phyloP scores from a whole-genome alignment of 2,329 filamentous ascomycete species.

The Aphanocladium album region DNA sequence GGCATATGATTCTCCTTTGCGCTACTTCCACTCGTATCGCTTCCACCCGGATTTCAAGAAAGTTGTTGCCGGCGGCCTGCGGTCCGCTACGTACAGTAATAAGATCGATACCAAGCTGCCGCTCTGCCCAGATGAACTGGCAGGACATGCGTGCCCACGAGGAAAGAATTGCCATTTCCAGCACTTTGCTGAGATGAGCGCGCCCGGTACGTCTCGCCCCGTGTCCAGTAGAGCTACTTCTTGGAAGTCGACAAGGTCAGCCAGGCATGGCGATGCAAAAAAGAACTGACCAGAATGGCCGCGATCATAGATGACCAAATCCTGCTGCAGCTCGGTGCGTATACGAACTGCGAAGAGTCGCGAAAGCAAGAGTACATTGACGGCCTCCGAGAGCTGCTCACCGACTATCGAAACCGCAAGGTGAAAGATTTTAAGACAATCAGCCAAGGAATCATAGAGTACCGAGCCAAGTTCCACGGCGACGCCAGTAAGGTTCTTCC shows the following conservation, averaged over 20 bases:
- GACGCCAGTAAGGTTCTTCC: slow-evolving; percentile 60
- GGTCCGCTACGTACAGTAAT: slow-evolving; percentile 90
- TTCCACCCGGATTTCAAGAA: slow-evolving; percentile 75
- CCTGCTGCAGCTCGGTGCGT: slow-evolving; percentile 64
- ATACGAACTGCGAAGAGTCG: slow-evolving; percentile 58
- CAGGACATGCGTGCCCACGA: slow-evolving; percentile 63
- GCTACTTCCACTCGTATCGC: slow-evolving; percentile 79
- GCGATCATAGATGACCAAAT: slow-evolving; percentile 62
- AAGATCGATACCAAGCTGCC: slow-evolving; percentile 71
- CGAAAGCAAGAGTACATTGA: slow-evolving; percentile 57
- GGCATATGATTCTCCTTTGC: slow-evolving; percentile 80
- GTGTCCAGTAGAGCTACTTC: slow-evolving; percentile 8
- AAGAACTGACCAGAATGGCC: slow-evolving; percentile 42
- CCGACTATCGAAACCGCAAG: slow-evolving; percentile 53
- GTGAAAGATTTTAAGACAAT: slow-evolving; percentile 63
- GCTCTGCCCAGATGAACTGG: slow-evolving; percentile 72
- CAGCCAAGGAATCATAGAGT: slow-evolving; percentile 61
- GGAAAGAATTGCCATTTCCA: slow-evolving; percentile 68
- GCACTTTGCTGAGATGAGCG: slow-evolving; percentile 58
- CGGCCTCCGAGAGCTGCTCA: slow-evolving; percentile 58
- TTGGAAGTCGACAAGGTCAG: background rate
- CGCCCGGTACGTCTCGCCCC: slow-evolving; percentile 34
- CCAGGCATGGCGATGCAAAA: slow-evolving; percentile 30
- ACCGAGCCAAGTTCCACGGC: slow-evolving; percentile 58
- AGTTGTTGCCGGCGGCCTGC: slow-evolving; percentile 68